Base-by-base conservation (phyloP, 2,329 filamentous ascomycete genomes). In the Aureobasidium lini region DNA sequence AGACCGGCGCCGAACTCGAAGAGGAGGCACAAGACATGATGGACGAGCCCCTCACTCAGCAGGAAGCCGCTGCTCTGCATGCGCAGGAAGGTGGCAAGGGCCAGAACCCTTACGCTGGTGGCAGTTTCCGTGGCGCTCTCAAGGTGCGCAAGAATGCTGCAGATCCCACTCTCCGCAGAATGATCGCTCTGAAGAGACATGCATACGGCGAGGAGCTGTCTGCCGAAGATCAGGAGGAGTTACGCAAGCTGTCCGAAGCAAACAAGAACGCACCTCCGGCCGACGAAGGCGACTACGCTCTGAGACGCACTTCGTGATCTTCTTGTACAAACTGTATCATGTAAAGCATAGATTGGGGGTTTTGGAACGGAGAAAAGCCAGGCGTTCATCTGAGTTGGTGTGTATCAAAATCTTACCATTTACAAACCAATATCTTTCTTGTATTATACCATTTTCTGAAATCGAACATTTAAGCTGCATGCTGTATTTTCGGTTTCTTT, bases 171-270 rank as follows among this genome's bases (percentile, higher is more conserved):
- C 60, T 63, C 7, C 36, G 50, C 16, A 53, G 60, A 15, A 39
- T 63, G 34, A 40, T 63, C 9, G 62, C 62, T 13, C 39, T 60
- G 13, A 63, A 63, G 49, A 49, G 62, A 42, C 16, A 49, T 8
- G 46, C 58, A 10, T 53, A 57, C 13, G 60, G 60, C 13, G 62
- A 63, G 49, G 47, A 60, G 29, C 31, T 62, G 28, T 58, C 57
- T 46, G 52, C 49, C 15, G 52, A 44, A 32, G 62, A 63, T 40
- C 9, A 43, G 32, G 44, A 62, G 46, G 58, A 48, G 37, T 40
- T 63, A 29, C 34, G 44, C 50, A 49, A 57, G 59, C 28, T 49
- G 8, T 43, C 29, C 18, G 34, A 61, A 37, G 52, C 44, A 47
- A 40, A 13, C 9, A 57, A 61, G 52, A 39, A 40, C 15, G 34